A percentile compares a stretch with the other conserved stretches of the same genome.
Conservation (phyloP, 2,329 filamentous ascomycete genomes). For the Alternaria sp. region DNA sequence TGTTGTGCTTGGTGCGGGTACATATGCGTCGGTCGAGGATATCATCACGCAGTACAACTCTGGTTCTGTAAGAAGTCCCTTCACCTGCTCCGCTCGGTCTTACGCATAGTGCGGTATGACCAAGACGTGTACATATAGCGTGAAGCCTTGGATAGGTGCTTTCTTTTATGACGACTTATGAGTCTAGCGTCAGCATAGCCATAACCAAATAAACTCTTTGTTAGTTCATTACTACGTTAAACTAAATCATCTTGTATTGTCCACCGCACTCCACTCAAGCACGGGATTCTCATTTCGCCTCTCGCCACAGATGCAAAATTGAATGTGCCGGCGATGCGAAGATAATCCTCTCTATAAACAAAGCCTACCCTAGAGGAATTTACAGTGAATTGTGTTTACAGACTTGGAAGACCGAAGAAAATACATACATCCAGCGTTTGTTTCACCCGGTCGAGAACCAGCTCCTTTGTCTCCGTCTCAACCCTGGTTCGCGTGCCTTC, state of each 20-base stretch:
- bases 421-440: background rate
- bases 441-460: background rate
- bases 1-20: slow-evolving; percentile 51
- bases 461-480: too few species aligned
- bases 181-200: slow-evolving; percentile 15
- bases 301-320: background rate
- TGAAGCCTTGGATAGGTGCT: slow-evolving; percentile 1
- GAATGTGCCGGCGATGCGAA: background rate
- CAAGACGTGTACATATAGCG: slow-evolving; percentile 11
- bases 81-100: slow-evolving; percentile 50
- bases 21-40: slow-evolving; percentile 57
- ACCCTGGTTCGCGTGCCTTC: background rate
- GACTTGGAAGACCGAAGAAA: too few species aligned
- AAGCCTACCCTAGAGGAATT: background rate
- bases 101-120: slow-evolving; percentile 35
- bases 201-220: background rate
- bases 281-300: background rate
- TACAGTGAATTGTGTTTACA: background rate
- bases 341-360: background rate
- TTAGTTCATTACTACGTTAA: background rate
- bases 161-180: slow-evolving; percentile 12
- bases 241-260: background rate
- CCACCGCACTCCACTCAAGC: background rate
- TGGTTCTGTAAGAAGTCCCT: slow-evolving; percentile 52
- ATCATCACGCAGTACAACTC: slow-evolving; percentile 54